phyloP scores from a whole-genome alignment of 2,329 filamentous ascomycete genomes.

The Fonsecaea erecta region DNA sequence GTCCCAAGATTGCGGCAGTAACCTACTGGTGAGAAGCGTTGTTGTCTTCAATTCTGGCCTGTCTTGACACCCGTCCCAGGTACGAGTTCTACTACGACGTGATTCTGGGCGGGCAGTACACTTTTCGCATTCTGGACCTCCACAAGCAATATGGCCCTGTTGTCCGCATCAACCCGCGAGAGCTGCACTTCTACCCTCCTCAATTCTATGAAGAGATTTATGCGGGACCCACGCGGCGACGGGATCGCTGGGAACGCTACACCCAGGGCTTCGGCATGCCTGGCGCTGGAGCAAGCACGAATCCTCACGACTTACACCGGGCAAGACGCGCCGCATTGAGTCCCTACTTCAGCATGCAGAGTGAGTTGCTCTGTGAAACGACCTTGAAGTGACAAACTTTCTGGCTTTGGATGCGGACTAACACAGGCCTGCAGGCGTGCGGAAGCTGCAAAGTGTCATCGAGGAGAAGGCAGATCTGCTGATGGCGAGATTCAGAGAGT shows the following conservation, averaged over 20 bases:
- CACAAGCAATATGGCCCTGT: conserved; percentile 44
- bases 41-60: background rate
- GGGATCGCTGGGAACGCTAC: conserved; percentile 29
- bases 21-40: conserved; percentile 31
- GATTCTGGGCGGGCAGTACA: conserved; percentile 41
- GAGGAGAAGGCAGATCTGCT: conserved; percentile 36
- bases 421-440: background rate
- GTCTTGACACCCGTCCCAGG: background rate
- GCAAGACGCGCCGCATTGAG: conserved; percentile 31
- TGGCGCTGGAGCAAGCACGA: conserved; percentile 36
- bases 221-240: conserved; percentile 16
- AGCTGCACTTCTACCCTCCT: conserved; percentile 38
- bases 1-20: conserved; percentile 42
- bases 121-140: conserved; percentile 44
- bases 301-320: conserved; percentile 36
- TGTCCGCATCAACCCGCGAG: conserved; percentile 38
- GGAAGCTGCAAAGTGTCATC: conserved; percentile 26
- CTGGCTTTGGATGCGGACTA: background rate
- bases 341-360: conserved; percentile 37
- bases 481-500: conserved; percentile 24
- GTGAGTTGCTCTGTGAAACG: background rate
- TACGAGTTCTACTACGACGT: conserved; percentile 45
- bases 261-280: conserved; percentile 16
- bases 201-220: conserved; percentile 42
- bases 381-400: background rate